phyloP scores from a whole-genome alignment of 2,329 filamentous ascomycete species.

The Colletotrichum limetticola region DNA sequence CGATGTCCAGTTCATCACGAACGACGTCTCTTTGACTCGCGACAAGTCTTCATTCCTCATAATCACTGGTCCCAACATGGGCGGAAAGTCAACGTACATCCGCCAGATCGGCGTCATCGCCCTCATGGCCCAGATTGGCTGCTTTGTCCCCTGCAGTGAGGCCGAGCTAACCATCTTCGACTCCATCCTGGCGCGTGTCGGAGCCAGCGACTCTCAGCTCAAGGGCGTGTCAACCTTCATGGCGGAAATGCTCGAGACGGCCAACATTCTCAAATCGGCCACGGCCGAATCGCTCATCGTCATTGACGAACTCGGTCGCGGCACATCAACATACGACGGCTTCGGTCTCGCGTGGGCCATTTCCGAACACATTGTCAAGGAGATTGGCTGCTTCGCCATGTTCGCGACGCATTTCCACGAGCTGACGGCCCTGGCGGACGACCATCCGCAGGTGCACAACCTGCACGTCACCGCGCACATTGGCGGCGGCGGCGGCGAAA shows the following conservation, averaged over 20 bases:
- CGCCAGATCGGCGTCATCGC: conserved; percentile 97
- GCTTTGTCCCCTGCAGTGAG: conserved; percentile 91
- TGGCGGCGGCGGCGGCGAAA: conserved; percentile 57
- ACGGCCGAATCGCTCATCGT: conserved; percentile 97
- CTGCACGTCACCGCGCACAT: conserved; percentile 97
- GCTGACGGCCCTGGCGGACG: conserved; percentile 88
- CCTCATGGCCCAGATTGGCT: conserved; percentile 95
- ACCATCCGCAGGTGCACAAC: conserved; percentile 89
- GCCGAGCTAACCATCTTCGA: conserved; percentile 97
- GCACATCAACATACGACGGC: conserved; percentile 97
- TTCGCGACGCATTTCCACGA: conserved; percentile 99
- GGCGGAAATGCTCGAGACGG: conserved; percentile 99
- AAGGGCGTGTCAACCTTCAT: conserved; percentile 99
- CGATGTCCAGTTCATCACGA: conserved; percentile 98
- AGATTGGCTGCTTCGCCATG: conserved; percentile 93
- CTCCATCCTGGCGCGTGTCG: conserved; percentile 94
- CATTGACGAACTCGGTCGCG: conserved; percentile 96
- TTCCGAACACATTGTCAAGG: conserved; percentile 94
- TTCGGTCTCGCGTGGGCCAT: conserved; percentile 99
- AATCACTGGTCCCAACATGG: conserved; percentile 99
- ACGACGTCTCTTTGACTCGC: conserved; percentile 86
- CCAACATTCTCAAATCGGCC: conserved; percentile 97
- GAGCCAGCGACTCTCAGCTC: conserved; percentile 94
- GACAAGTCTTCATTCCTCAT: conserved; percentile 90
- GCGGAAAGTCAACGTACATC: conserved; percentile 98